phyloP scores from a whole-genome alignment of 2,329 filamentous ascomycete genomes.

The Hypomyces perniciosus region DNA sequence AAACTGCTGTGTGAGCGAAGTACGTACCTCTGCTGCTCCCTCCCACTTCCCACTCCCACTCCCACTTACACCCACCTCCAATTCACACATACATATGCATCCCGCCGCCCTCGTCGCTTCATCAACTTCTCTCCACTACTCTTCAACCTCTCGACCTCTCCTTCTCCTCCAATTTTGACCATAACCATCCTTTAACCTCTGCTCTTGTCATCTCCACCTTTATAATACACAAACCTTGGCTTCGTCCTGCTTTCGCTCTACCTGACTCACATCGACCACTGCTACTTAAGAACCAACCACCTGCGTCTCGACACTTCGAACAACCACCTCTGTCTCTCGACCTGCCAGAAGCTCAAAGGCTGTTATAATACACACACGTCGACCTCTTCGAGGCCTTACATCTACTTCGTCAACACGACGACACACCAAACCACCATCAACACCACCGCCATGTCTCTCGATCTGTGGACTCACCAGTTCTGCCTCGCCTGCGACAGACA shows the following conservation, averaged over 20 bases:
- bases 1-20: constrained; percentile 3
- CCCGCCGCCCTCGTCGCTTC: constrained; percentile 17
- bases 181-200: background rate
- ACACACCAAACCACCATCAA: constrained; percentile 15
- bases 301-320: constrained; percentile 2
- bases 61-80: constrained; percentile 7
- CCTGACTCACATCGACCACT: constrained; percentile 15
- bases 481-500: constrained; percentile 86
- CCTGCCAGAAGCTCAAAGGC: constrained; percentile 1
- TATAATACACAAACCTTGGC: constrained; percentile 1
- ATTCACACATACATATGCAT: constrained; percentile 18
- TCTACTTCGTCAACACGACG: background rate
- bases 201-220: constrained; percentile 3
- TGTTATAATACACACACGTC: background rate
- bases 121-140: constrained; percentile 1
- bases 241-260: constrained; percentile 13
- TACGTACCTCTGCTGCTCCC: constrained; percentile 5
- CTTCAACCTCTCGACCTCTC: constrained; percentile 8
- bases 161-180: constrained; percentile 3
- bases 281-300: constrained; percentile 6
- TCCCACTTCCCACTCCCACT: constrained; percentile 6
- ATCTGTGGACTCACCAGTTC: constrained; percentile 81
- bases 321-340: constrained; percentile 8
- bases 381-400: constrained; percentile 10
- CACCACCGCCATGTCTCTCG: constrained; percentile 44